Evolutionary conservation across 148 eudicot genomes (phyloP), one percentile per base, ranked within the genome.

Genomic region (Rheum nobile): DNA sequence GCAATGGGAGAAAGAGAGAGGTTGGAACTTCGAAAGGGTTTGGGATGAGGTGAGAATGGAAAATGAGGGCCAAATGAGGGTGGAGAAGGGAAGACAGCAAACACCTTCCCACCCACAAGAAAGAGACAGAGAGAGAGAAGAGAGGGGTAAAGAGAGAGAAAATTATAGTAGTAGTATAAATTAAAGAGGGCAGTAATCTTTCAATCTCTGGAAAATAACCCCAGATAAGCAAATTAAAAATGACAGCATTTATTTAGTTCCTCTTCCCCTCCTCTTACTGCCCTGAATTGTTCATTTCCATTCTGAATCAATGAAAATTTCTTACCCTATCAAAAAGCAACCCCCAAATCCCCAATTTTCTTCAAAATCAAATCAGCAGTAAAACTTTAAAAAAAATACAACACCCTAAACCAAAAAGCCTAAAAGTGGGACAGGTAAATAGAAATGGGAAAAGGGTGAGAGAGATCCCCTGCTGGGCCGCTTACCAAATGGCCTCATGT

Each of bases 31-130:
- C 17, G 68, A 61, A 61, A 22, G 68, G 68, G 35, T 61, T 61
- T 11, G 72, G 47, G 72, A 21, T 69, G 72, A 69, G 72, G 46
- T 69, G 43, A 69, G 72, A 69, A 67, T 32, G 39, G 71, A 38
- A 38, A 67, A 67, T 32, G 26, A 67, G 72, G 47, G 47, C 28
- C 46, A 69, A 24, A 69, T 69, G 47, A 42, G 31, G 72, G 28
- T 2, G 72, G 72, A 19, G 72, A 69, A 69, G 46, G 47, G 46
- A 69, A 69, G 46, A 69, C 46, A 69, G 72, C 72, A 69, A 37
- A 69, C 72, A 37, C 72, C 72, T 37, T 6, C 72, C 72, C 72
- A 69, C 68, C 68, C 68, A 61, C 68, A 61, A 61, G 68, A 61
- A 61, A 61, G 68, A 69, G 72, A 69, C 46, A 69, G 46, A 69